Percentiles rank a stretch among this genome's conserved stretches.
Evolutionary conservation across 176 grass and related monocot species (phyloP).

Genomic region (Bolboschoenus planiculmis): DNA sequence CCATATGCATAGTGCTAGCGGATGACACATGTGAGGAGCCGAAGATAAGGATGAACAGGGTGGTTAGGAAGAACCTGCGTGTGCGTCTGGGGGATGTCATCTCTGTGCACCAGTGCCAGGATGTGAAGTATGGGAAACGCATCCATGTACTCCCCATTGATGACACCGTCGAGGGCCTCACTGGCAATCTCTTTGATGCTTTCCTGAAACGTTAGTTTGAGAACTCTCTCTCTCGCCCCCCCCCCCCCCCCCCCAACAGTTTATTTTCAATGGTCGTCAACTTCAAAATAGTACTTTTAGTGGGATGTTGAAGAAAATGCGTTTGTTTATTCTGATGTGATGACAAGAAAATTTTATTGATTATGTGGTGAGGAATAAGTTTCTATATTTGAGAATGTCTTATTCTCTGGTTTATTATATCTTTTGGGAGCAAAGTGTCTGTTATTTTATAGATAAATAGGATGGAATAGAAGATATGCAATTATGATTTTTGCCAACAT

Average conservation of each 20-base stretch:
- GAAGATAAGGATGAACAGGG: conserved; percentile 83
- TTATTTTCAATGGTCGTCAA: neutral
- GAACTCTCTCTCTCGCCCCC: neutral
- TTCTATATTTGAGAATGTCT: neutral
- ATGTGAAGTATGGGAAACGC: conserved; percentile 73
- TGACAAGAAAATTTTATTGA: neutral
- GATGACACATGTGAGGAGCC: conserved; percentile 71
- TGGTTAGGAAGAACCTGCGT: conserved; percentile 62
- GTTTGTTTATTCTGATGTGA: neutral
- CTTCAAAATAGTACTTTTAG: neutral
- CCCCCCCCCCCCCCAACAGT: neutral
- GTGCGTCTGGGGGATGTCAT: conserved; percentile 63
- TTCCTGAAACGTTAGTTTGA: conserved; percentile 62
- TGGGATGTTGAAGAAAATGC: neutral
- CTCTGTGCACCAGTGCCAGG: conserved; percentile 78
- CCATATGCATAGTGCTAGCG: conserved; percentile 53
- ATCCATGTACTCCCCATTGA: conserved; percentile 75
- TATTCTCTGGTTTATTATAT: neutral
- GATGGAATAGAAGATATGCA: neutral
- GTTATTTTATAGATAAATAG: neutral
- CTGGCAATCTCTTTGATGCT: conserved; percentile 58
- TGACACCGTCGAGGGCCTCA: conserved; percentile 66
- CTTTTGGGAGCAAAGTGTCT: neutral
- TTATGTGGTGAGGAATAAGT: neutral
- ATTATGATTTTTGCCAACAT: neutral